phyloP scores from a whole-genome alignment of 78 protist species.

The Cavenderia fasciculata region DNA sequence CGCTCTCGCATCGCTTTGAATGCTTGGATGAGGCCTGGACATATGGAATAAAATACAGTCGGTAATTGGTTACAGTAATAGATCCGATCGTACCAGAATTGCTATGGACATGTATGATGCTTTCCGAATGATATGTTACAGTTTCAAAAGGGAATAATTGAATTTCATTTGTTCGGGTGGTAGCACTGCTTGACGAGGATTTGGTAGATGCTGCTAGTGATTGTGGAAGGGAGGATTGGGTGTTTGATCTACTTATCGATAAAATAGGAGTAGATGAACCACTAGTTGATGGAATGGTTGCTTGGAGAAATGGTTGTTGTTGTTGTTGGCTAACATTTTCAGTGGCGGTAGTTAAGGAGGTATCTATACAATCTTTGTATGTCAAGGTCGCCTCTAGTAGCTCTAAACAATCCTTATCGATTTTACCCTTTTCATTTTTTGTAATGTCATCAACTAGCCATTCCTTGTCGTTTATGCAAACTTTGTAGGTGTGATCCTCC shows the following conservation, averaged over 20 bases:
- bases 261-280: too few species aligned
- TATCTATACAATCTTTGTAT: too few species aligned
- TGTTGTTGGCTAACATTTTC: too few species aligned
- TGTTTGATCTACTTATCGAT: too few species aligned
- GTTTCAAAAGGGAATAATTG: conserved; percentile 5
- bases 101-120: conserved; percentile 51
- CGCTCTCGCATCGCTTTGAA: conserved; percentile 27
- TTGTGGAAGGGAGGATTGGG: too few species aligned
- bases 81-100: conserved; percentile 63
- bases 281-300: too few species aligned
- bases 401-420: conserved; percentile 7
- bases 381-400: conserved; percentile 24
- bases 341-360: too few species aligned
- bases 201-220: too few species aligned
- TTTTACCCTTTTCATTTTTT: not conserved
- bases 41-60: conserved; percentile 39
- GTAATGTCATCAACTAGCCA: not conserved
- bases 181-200: too few species aligned
- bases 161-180: conserved; percentile 12
- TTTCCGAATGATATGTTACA: conserved; percentile 1
- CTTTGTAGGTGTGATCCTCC: not conserved
- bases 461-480: not conserved
- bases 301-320: too few species aligned
- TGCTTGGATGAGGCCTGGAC: not conserved
- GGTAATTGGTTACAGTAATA: conserved; percentile 45